A percentile compares a stretch with the other conserved stretches of the same genome.
These are phyloP conservation scores for Candida awuae DNA, from an alignment of 805 yeast genomes.

Conservation along the genomic window DNA sequence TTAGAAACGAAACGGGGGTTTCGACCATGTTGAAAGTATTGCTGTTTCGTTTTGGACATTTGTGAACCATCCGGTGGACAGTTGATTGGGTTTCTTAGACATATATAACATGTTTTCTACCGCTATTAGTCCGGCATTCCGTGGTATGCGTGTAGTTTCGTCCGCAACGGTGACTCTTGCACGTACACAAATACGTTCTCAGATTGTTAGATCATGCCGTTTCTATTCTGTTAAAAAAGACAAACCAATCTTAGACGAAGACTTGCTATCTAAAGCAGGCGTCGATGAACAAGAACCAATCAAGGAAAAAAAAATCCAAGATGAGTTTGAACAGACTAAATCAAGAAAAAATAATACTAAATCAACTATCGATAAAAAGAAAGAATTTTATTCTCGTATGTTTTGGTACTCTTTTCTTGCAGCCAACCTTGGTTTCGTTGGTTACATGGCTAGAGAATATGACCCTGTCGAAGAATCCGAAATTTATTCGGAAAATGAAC, in stretches of 20 bases:
- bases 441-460: constrained; percentile 78
- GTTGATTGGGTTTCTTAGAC: no score
- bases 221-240: constrained; percentile 20
- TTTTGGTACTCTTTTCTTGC: constrained; percentile 56
- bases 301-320: constrained; percentile 16
- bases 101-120: no score
- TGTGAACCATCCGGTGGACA: no score
- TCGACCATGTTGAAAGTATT: no score
- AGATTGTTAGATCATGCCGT: constrained; percentile 6
- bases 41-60: no score
- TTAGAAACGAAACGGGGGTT: no score
- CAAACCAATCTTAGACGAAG: constrained; percentile 62
- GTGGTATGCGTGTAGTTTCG: no score
- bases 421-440: constrained; percentile 43
- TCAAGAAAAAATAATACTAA: constrained; percentile 48
- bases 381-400: constrained; percentile 74
- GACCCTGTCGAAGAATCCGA: constrained; percentile 63
- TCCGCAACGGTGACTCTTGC: no score
- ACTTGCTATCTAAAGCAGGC: constrained; percentile 76
- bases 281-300: constrained; percentile 43
- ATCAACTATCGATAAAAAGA: constrained; percentile 68
- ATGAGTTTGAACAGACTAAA: constrained; percentile 28
- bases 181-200: not conserved
- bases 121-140: no score
- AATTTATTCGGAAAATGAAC: constrained; percentile 36